These are phyloP conservation scores for Oropetium thomaeum DNA, from an alignment of 176 grass and related monocot species.

Conservation along the genomic window DNA sequence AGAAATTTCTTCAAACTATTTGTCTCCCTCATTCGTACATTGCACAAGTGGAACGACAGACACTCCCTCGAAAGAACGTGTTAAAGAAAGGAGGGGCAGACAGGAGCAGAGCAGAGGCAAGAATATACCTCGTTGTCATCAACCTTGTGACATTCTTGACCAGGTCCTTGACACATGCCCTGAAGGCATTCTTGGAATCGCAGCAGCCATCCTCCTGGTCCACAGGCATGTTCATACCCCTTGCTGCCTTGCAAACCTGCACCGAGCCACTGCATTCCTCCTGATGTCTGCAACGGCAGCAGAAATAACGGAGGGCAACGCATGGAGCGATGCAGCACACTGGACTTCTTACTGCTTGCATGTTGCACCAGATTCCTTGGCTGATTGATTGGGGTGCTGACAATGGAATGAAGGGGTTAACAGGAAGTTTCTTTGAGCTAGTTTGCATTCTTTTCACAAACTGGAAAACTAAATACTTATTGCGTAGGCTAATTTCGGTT, in stretches of 20 bases:
- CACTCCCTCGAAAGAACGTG: not conserved
- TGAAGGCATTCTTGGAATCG: constrained; percentile 25
- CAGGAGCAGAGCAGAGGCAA: not conserved
- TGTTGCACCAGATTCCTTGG: not conserved
- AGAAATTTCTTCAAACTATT: not conserved
- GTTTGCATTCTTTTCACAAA: not conserved
- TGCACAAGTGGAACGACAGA: not conserved
- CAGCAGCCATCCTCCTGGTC: not conserved
- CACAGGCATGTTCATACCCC: not conserved
- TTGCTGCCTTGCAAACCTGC: not conserved
- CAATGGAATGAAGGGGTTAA: not conserved
- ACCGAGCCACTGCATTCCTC: not conserved
- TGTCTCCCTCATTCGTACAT: not conserved
- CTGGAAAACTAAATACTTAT: not conserved
- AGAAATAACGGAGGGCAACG: not conserved
- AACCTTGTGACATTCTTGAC: constrained; percentile 61
- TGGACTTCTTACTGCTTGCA: not conserved
- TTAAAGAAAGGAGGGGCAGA: not conserved
- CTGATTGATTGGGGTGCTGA: not conserved
- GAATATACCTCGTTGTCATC: constrained; percentile 39
- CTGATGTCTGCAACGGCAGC: not conserved
- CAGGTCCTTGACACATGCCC: constrained; percentile 33
- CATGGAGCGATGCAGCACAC: not conserved
- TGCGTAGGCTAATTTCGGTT: not conserved
- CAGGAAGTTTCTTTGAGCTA: not conserved